These are phyloP conservation scores for Pyrus bretschneideri DNA, from an alignment of 306 rosid species.

Conservation along the genomic window DNA sequence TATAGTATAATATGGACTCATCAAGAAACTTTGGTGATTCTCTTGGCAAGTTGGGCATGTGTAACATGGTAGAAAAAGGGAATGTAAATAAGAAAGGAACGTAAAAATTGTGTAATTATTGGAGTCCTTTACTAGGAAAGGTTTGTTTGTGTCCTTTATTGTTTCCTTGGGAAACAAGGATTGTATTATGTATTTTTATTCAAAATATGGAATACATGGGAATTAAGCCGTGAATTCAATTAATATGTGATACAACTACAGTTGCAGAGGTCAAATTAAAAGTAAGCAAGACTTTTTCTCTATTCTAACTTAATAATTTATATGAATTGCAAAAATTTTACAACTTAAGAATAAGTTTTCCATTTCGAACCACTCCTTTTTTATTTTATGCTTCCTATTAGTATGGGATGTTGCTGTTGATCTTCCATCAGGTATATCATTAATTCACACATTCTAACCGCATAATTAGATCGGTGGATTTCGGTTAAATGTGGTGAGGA, in stretches of 20 bases:
- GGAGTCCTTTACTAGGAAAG: no score
- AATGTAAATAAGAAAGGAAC: no score
- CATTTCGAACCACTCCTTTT: neutral
- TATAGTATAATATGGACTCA: no score
- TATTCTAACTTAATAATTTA: neutral
- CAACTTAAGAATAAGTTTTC: neutral
- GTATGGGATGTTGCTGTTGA: neutral
- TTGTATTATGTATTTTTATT: no score
- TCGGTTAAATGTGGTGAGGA: constrained; percentile 52
- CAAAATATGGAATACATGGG: no score
- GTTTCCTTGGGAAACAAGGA: no score
- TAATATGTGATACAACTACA: constrained; percentile 64
- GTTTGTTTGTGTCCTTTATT: no score
- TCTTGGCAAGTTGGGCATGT: no score
- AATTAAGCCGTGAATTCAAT: no score
- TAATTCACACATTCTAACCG: constrained; percentile 14
- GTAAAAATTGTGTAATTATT: no score
- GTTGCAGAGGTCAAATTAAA: constrained; percentile 61
- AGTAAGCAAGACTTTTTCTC: constrained; percentile 34
- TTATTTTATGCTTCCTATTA: neutral
- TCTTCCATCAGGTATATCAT: constrained; percentile 3
- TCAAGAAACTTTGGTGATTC: no score
- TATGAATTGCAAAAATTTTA: constrained; percentile 11
- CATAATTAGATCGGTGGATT: constrained; percentile 64
- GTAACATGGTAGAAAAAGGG: no score